Base-by-base conservation (phyloP, 2,329 filamentous ascomycete species). In the Lithohypha guttulata region DNA sequence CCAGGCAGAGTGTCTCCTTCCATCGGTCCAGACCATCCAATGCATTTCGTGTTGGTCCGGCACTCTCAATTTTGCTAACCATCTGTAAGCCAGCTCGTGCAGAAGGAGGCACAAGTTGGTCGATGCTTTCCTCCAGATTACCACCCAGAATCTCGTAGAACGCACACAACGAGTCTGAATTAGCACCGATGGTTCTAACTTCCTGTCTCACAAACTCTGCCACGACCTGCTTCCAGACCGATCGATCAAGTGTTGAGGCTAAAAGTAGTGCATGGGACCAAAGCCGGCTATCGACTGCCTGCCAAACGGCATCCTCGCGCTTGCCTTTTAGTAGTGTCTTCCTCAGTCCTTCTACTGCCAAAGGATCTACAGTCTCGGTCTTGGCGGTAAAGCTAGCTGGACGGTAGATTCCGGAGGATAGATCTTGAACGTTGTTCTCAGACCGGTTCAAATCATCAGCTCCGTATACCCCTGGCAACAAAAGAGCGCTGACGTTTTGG, bases 251-350 rank as follows among this genome's bases (percentile, higher is more conserved):
- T 1, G 84, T 91, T 5, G 62, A 93, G 59, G 91, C 81, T 23
- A 98, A 80, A 14, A 98, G 69, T 72, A 98, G 82, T 2, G 91
- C 93, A 59, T 98, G 93, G 2, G 85, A 91, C 93, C 93, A 98
- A 2, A 98, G 67, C 34, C 87, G 77, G 58, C 87, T 86, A 58
- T 98, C 91, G 21, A 86, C 89, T 3, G 91, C 87, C 47, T 81
- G 71, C 89, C 89, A 96, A 0, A 93, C 83, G 4, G 91, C 91
- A 50, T 87, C 84, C 54, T 95, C 86, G 15, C 86, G 76, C 32
- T 96, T 80, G 7, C 93, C 91, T 39, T 75, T 67, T 6, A 93
- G 68, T 3, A 98, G 70, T 52, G 77, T 70, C 31, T 71, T 77
- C 19, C 84, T 80, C 32, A 96, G 70, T 42, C 78, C 71, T 44